Conservation (phyloP, 495 filamentous ascomycete species). For the Hypoxylon fuscum region DNA sequence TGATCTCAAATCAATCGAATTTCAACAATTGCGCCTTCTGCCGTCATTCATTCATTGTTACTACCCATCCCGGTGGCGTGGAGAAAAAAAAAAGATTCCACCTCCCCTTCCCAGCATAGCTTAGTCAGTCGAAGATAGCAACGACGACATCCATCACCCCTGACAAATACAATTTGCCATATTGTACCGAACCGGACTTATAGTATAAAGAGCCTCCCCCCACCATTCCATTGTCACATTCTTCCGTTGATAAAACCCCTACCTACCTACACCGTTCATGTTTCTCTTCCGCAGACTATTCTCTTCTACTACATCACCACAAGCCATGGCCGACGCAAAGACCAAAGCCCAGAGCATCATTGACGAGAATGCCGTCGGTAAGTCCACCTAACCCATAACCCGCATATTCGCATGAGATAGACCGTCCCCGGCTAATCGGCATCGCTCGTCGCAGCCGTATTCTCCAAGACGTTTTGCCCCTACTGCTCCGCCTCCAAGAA, state of each 20-base stretch:
- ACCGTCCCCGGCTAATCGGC: constrained; percentile 2
- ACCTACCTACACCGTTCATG: constrained; percentile 59
- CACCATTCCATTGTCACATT: too few species aligned
- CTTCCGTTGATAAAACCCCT: neutral
- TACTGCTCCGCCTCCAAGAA: constrained; percentile 86
- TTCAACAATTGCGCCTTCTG: constrained; percentile 13
- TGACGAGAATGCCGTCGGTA: constrained; percentile 90
- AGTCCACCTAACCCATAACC: constrained; percentile 45
- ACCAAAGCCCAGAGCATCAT: constrained; percentile 87
- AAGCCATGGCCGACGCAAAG: constrained; percentile 86
- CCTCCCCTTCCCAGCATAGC: neutral
- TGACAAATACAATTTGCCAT: constrained; percentile 23
- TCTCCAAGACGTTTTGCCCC: constrained; percentile 97
- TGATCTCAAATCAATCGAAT: constrained; percentile 15
- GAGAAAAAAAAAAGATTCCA: neutral
- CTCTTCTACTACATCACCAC: constrained; percentile 69
- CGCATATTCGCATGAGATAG: constrained; percentile 8
- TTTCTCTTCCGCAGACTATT: constrained; percentile 81
- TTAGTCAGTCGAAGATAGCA: neutral
- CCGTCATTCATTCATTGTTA: constrained; percentile 1
- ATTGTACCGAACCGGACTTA: neutral
- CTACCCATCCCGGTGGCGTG: neutral
- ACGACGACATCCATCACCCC: neutral
- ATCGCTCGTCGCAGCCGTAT: constrained; percentile 69
- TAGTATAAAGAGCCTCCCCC: neutral